phyloP scores from a whole-genome alignment of 1,284 basidiomycete species.

The Puccinia novopanici region DNA sequence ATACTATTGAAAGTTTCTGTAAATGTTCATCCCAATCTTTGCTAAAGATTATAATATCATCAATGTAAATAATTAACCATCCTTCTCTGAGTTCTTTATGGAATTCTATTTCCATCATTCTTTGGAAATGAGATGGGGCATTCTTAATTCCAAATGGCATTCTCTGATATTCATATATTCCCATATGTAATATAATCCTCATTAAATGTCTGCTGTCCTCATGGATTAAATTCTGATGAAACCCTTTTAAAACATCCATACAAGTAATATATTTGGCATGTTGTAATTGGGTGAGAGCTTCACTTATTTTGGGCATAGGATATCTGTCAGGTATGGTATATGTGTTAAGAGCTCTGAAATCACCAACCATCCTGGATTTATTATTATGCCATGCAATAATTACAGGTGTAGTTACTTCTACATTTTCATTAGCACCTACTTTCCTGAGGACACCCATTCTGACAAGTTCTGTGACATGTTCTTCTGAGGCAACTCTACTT shows the following conservation, averaged over 20 bases:
- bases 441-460: too few species aligned
- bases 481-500: too few species aligned
- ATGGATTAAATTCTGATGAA: background rate
- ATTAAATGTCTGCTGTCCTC: background rate
- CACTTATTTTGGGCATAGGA: background rate
- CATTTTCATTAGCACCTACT: too few species aligned
- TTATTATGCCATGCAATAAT: conserved; percentile 16
- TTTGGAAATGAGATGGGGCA: conserved; percentile 4
- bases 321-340: background rate
- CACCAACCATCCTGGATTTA: background rate
- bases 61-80: too few species aligned
- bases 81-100: background rate
- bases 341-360: conserved; percentile 9
- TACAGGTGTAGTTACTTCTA: too few species aligned
- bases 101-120: background rate
- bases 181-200: background rate
- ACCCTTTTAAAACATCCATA: conserved; percentile 14
- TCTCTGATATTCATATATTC: background rate
- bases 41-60: background rate
- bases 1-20: background rate
- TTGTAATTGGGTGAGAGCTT: background rate
- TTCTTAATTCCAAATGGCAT: conserved; percentile 7
- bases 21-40: background rate
- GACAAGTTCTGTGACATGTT: too few species aligned
- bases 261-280: background rate